Evolutionary conservation across 2,329 filamentous ascomycete species (phyloP).

Genomic region (Didymella glomerata): DNA sequence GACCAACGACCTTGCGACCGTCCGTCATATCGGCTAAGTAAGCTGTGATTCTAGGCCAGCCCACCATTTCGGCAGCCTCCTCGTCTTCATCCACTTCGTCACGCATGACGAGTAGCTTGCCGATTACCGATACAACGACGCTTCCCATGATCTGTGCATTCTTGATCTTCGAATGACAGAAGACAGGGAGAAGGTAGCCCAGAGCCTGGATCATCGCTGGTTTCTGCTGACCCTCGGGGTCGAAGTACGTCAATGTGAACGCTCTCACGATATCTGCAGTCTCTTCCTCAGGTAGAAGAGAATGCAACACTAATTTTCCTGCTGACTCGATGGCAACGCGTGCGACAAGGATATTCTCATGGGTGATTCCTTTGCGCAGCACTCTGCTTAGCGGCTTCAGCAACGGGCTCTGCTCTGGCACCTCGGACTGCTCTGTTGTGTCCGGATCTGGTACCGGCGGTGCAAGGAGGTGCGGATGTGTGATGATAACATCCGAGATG

Average conservation of each 20-base stretch:
- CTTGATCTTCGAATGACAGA: conserved; percentile 82
- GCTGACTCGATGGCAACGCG: conserved; percentile 81
- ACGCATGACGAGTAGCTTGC: conserved; percentile 68
- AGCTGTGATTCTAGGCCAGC: conserved; percentile 77
- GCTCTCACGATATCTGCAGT: conserved; percentile 80
- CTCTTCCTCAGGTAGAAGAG: conserved; percentile 64
- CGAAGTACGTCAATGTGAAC: conserved; percentile 87
- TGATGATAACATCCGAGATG: conserved; percentile 89
- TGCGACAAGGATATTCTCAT: conserved; percentile 76
- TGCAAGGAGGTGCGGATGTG: conserved; percentile 82
- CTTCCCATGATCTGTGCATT: conserved; percentile 84
- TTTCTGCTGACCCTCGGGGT: conserved; percentile 78
- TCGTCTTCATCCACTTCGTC: conserved; percentile 77
- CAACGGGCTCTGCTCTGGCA: conserved; percentile 44
- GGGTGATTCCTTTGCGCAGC: conserved; percentile 78
- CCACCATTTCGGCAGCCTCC: conserved; percentile 72
- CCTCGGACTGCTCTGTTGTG: conserved; percentile 52
- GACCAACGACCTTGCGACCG: conserved; percentile 76
- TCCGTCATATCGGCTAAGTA: conserved; percentile 96
- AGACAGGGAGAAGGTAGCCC: conserved; percentile 93
- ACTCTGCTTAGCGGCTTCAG: conserved; percentile 78
- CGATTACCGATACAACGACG: conserved; percentile 77
- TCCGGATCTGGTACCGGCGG: conserved; percentile 55
- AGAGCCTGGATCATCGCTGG: conserved; percentile 84
- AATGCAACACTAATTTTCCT: conserved; percentile 84